Base-by-base conservation (phyloP, 305 asterid species). In the Fraxinus baroniana region DNA sequence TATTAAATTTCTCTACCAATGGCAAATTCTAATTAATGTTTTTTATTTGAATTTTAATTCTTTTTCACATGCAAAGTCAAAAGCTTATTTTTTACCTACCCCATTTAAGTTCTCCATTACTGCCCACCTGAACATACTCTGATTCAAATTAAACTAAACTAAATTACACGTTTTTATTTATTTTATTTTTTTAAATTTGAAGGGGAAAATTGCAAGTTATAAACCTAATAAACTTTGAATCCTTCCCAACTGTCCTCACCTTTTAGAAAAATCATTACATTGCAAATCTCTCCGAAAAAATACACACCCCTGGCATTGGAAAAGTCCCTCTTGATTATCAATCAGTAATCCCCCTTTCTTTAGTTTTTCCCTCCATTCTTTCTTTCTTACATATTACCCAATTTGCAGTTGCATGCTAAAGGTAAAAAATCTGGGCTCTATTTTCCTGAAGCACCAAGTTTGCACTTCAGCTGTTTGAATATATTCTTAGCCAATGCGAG, bases 141-240 rank as follows among this genome's bases (percentile, higher is more conserved):
- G 70, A 60, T 60, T 60, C 22, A 60, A 20, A 55, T 55, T 30
- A 33, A 33, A 33, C 36, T 33, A 33, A 33, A 33, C 36, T 33
- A 33, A 33, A 33, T 33, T 33, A 33, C 36, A 33, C 36, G 36
- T 33, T 33, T 33, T 30, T 30, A 30, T 30, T 30, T 30, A 30
- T 30, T 30, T 30, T 28, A 28, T 30, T 30, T 30, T 30, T 30
- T 30, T 2, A 30, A 36, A 28, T 15, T 5, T 13, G 5, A 46
- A 46, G 57, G 60, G 18, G 60, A 49, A 55, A 82, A 5, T n/a
- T 55, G 24, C 22, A n/a, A 55, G 9, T 55, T n/a, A 85, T 85
- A 84, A 85, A 74, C 83, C 84, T 78, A 79, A 84, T 74, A 72
- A 79, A 82, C 72, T 78, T 84, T 80, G 74, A 86, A 86, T 84